Evolutionary conservation across 306 rosid genomes (phyloP).

Genomic region (Chamaecrista fasciculata): DNA sequence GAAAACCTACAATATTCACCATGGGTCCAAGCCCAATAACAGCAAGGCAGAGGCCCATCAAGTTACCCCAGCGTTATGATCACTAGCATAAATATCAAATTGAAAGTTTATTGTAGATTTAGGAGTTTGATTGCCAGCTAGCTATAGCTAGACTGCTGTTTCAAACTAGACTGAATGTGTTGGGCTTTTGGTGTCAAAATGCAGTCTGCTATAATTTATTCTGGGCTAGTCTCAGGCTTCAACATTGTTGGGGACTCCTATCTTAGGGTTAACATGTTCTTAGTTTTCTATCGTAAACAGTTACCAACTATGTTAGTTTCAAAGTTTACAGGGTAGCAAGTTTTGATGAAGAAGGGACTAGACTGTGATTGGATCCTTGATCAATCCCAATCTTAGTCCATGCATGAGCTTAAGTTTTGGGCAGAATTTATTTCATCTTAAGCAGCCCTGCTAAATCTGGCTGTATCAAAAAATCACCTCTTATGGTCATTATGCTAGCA

Average conservation of each 20-base stretch:
- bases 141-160: not conserved
- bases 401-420: not conserved
- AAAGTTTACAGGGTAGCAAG: too few relatives aligned
- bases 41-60: too few relatives aligned
- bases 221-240: slow-evolving; percentile 5
- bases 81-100: not conserved
- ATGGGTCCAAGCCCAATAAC: too few relatives aligned
- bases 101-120: not conserved
- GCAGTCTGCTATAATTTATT: not conserved
- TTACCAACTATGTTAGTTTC: not conserved
- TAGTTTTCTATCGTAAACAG: not conserved
- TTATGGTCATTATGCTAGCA: not conserved
- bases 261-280: not conserved
- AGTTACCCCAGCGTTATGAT: too few relatives aligned
- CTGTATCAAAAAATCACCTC: not conserved
- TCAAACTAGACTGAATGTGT: not conserved
- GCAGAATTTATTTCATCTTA: not conserved
- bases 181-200: slow-evolving; percentile 1
- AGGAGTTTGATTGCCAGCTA: not conserved
- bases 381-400: not conserved
- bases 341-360: not conserved
- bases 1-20: too few relatives aligned
- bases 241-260: slow-evolving; percentile 2
- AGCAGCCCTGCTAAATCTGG: not conserved
- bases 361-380: not conserved